Conservation (phyloP, 176 grass and related monocot species). For the Carex cristatella region DNA sequence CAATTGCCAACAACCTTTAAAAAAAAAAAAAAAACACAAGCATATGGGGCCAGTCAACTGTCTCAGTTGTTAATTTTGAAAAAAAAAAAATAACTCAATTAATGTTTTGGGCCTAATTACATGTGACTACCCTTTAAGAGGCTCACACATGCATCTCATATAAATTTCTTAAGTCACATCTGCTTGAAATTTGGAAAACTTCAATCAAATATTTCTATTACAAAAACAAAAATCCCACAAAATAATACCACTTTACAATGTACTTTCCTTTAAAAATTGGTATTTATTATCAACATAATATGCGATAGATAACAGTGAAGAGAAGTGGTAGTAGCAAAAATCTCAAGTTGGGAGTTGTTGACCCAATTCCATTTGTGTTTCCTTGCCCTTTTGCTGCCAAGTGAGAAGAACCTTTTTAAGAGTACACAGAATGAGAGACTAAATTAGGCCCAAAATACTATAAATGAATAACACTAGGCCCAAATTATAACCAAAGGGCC, state of each 20-base stretch:
- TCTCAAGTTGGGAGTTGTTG: background rate
- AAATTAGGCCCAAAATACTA: background rate
- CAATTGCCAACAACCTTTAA: too few relatives aligned
- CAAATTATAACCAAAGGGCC: too few relatives aligned
- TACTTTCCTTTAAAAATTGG: background rate
- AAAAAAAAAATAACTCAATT: background rate
- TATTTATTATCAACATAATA: constrained; percentile 10
- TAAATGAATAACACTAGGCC: background rate
- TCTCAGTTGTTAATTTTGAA: background rate
- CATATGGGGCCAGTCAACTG: too few relatives aligned
- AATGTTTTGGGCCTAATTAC: background rate
- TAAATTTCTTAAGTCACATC: background rate
- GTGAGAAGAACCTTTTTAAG: constrained; percentile 40
- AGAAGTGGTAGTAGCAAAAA: background rate
- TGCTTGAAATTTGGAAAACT: background rate
- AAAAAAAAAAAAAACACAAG: too few relatives aligned
- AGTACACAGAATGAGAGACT: background rate
- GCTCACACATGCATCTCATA: background rate
- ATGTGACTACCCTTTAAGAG: background rate
- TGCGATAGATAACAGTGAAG: constrained; percentile 11
- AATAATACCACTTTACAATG: background rate
- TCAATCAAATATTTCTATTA: background rate
- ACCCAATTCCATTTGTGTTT: constrained; percentile 27
- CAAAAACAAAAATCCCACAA: background rate
- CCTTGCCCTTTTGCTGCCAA: constrained; percentile 22